Conservation (phyloP, 2,329 filamentous ascomycete genomes). For the Sporothrix schenckii region DNA sequence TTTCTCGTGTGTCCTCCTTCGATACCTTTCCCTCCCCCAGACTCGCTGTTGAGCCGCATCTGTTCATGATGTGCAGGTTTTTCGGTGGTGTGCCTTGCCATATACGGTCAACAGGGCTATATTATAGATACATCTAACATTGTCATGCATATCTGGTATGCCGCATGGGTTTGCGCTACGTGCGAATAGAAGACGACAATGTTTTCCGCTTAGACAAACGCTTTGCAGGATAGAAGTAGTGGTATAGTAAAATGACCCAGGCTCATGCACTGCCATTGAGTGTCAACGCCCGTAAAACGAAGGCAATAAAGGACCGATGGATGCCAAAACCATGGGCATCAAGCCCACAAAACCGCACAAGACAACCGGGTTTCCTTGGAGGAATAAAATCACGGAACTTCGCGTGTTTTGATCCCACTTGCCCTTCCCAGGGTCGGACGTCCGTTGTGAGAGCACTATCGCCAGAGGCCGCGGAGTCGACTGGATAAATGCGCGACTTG, state of each 20-base stretch:
- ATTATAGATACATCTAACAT: not conserved
- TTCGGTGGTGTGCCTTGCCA: not conserved
- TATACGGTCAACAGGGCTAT: not conserved
- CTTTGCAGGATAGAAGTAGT: not conserved
- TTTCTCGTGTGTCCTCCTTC: not conserved
- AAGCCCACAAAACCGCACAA: not conserved
- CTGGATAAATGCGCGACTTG: slow-evolving; percentile 30
- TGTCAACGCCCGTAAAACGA: not conserved
- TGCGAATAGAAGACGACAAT: too few species aligned
- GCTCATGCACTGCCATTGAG: too few species aligned
- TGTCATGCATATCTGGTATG: too few species aligned
- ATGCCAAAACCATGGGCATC: not conserved
- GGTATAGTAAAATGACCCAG: not conserved
- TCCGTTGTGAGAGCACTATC: slow-evolving; percentile 30
- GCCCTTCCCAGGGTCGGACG: slow-evolving; percentile 25
- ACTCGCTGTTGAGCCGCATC: not conserved
- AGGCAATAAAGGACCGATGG: not conserved
- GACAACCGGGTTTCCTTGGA: slow-evolving; percentile 26
- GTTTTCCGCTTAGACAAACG: too few species aligned
- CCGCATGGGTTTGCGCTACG: too few species aligned
- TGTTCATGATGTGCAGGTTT: not conserved
- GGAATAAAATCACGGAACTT: slow-evolving; percentile 5
- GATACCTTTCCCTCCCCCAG: not conserved
- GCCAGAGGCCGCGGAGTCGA: slow-evolving; percentile 24
- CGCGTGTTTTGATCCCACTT: not conserved